A percentile compares a stretch with the other conserved stretches of the same genome.
Conservation (phyloP, 106 monocot genomes). For the Amphibolis antarctica region DNA sequence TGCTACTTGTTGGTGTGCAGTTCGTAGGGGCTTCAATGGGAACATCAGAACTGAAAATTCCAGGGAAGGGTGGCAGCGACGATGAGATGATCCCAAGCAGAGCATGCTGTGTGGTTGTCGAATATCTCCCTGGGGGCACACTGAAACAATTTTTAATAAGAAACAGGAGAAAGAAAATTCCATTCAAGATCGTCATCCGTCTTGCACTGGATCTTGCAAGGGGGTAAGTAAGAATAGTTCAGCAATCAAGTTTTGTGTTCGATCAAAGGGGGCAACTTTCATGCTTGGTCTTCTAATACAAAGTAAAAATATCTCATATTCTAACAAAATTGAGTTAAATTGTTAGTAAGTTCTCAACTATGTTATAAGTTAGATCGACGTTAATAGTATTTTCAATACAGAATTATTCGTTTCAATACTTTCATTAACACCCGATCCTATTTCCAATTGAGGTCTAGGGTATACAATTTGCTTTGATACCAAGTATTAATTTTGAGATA, state of each 20-base stretch:
- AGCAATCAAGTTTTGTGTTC: too few relatives aligned
- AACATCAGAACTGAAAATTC: slow-evolving; percentile 54
- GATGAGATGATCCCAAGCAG: slow-evolving; percentile 17
- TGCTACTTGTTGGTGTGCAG: slow-evolving; percentile 13
- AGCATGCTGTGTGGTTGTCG: slow-evolving; percentile 58
- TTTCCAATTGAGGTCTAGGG: too few relatives aligned
- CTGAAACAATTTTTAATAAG: slow-evolving; percentile 51
- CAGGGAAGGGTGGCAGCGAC: slow-evolving; percentile 21
- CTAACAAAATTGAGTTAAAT: too few relatives aligned
- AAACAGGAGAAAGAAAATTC: slow-evolving; percentile 39
- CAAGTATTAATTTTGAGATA: too few relatives aligned
- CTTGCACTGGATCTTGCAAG: slow-evolving; percentile 61
- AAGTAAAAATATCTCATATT: not conserved
- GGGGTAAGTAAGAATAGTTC: slow-evolving; percentile 58
- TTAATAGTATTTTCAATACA: too few relatives aligned
- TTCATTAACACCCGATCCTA: too few relatives aligned
- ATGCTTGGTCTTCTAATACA: not conserved
- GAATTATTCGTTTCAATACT: too few relatives aligned
- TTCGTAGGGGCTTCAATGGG: slow-evolving; percentile 84
- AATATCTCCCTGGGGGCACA: slow-evolving; percentile 56
- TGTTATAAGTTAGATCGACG: too few relatives aligned
- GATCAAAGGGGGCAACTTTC: not conserved
- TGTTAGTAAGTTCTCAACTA: too few relatives aligned
- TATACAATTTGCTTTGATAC: too few relatives aligned
- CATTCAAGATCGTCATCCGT: slow-evolving; percentile 49